A percentile compares a stretch with the other conserved stretches of the same genome.
phyloP scores from a whole-genome alignment of 2,329 filamentous ascomycete species.

The Fusarium staphyleae region DNA sequence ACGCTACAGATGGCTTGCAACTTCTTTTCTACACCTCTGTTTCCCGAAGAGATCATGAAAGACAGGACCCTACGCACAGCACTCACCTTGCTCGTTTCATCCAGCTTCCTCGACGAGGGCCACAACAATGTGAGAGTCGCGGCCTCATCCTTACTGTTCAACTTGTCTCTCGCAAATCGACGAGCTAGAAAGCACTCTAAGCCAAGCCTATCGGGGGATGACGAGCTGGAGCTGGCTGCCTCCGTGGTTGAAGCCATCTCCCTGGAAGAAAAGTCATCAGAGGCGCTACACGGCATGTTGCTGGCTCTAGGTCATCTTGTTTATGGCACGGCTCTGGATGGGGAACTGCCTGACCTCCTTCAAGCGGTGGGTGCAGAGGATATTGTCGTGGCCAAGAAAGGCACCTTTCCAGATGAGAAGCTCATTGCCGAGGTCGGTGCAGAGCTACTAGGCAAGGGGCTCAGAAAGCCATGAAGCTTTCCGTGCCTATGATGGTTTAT shows the following conservation, averaged over 20 bases:
- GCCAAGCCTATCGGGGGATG: constrained; percentile 69
- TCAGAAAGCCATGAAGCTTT: constrained; percentile 46
- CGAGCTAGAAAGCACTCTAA: constrained; percentile 64
- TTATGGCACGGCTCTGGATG: constrained; percentile 72
- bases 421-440: constrained; percentile 63
- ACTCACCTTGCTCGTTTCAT: constrained; percentile 74
- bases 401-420: constrained; percentile 62
- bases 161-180: constrained; percentile 76
- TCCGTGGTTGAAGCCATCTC: constrained; percentile 77
- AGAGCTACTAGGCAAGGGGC: constrained; percentile 60
- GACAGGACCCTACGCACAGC: constrained; percentile 60
- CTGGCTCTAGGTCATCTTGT: constrained; percentile 78
- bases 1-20: constrained; percentile 86
- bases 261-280: constrained; percentile 66
- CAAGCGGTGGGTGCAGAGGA: constrained; percentile 76
- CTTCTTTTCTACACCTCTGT: constrained; percentile 78
- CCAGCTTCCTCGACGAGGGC: constrained; percentile 78
- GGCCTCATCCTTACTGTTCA: constrained; percentile 83
- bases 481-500: background rate
- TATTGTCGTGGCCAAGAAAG: constrained; percentile 66
- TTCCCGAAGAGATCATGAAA: constrained; percentile 67
- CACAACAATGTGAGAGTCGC: constrained; percentile 80
- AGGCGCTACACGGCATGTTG: constrained; percentile 79
- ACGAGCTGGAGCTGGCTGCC: constrained; percentile 83
- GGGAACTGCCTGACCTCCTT: constrained; percentile 82